phyloP scores from a whole-genome alignment of 2,329 filamentous ascomycete species.

The Teratosphaeria destructans region DNA sequence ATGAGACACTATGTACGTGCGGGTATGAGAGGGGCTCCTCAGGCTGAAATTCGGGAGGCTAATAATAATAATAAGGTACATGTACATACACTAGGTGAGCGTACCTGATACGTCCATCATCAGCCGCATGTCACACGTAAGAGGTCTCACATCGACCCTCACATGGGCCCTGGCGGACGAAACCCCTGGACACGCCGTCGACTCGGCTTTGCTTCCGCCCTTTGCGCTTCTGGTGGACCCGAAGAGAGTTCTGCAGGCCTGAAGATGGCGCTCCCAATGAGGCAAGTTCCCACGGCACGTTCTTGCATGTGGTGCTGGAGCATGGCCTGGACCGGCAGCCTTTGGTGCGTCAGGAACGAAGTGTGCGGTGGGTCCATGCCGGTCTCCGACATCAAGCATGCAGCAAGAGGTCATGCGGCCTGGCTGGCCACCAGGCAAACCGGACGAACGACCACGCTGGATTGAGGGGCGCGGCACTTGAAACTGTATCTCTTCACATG shows the following conservation, averaged over 20 bases:
- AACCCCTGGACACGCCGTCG: not conserved
- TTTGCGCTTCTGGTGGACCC: not conserved
- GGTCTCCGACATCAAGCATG: not conserved
- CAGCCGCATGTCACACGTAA: too few relatives aligned
- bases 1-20: not conserved
- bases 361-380: not conserved
- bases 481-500: not conserved
- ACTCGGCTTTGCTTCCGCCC: not conserved
- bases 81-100: too few relatives aligned
- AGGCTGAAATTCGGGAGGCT: too few relatives aligned
- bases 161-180: not conserved
- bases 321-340: not conserved
- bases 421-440: not conserved
- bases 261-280: not conserved
- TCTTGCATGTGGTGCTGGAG: not conserved
- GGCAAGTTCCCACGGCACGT: not conserved
- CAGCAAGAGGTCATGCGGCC: not conserved
- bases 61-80: too few relatives aligned
- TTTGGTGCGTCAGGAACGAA: not conserved
- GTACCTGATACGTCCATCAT: too few relatives aligned
- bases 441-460: not conserved
- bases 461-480: not conserved
- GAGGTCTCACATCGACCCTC: too few relatives aligned
- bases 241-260: not conserved
- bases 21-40: not conserved